Percentiles rank a stretch among this genome's conserved stretches.
Evolutionary conservation across 352 stramenopile genomes (phyloP).

Genomic region (Pythium sukuiense): DNA sequence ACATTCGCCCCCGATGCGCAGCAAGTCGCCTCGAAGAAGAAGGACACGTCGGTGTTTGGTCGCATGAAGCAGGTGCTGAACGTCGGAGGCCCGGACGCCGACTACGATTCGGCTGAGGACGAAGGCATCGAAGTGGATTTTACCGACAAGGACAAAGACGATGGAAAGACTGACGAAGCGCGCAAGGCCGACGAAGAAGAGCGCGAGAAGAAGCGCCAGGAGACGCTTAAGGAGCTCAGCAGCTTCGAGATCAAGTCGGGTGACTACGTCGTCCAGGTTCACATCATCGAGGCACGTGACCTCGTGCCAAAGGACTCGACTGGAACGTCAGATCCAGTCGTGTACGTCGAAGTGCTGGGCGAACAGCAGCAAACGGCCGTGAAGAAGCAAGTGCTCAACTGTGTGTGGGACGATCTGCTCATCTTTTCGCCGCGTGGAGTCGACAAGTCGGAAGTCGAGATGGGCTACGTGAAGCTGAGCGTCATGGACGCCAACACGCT

Average conservation of each 20-base stretch:
- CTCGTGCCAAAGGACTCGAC: constrained; percentile 87
- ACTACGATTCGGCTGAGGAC: constrained; percentile 71
- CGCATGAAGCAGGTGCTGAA: constrained; percentile 36
- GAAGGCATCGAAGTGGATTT: constrained; percentile 69
- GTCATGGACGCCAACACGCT: constrained; percentile 89
- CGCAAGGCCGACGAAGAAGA: constrained; percentile 73
- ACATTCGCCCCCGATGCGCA: constrained; percentile 49
- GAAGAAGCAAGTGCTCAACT: constrained; percentile 87
- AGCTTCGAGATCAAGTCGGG: constrained; percentile 86
- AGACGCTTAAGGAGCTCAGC: constrained; percentile 73
- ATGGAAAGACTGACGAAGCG: constrained; percentile 59
- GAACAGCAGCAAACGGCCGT: constrained; percentile 83
- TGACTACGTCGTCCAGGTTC: constrained; percentile 88
- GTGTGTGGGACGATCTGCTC: constrained; percentile 83
- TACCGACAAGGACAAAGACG: constrained; percentile 42
- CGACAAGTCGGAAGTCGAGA: constrained; percentile 83
- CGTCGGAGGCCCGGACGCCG: constrained; percentile 62
- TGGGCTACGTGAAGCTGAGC: constrained; percentile 74
- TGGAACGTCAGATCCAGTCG: constrained; percentile 90
- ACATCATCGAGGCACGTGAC: constrained; percentile 89
- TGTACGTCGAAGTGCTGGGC: constrained; percentile 86
- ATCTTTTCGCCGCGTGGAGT: constrained; percentile 79
- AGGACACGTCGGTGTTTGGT: constrained; percentile 59
- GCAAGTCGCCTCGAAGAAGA: constrained; percentile 71
- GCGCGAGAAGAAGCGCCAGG: constrained; percentile 67